Percentiles rank a stretch among this genome's conserved stretches.
Conservation (phyloP, 176 grass and related monocot genomes). For the Coix lacrymajobi region DNA sequence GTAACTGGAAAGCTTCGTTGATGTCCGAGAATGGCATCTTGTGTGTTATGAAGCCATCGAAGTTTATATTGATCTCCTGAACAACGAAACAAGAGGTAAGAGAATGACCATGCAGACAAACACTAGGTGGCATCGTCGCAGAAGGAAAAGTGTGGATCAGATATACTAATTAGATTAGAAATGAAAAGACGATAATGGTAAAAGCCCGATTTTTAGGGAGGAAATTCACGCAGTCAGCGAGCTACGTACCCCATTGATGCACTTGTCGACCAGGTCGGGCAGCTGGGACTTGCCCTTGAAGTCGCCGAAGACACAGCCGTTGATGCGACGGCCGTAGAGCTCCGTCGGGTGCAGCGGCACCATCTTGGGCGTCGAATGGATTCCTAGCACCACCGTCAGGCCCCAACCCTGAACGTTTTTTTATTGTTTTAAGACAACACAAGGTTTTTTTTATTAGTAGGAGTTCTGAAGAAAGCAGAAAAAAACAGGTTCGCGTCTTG, state of each 20-base stretch:
- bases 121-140: too few species aligned
- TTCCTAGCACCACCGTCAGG: conserved; percentile 64
- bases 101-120: not conserved
- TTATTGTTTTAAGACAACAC: not conserved
- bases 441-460: not conserved
- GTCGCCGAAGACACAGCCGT: conserved; percentile 59
- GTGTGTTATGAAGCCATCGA: conserved; percentile 80
- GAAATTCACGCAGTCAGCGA: not conserved
- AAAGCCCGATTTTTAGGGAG: too few species aligned
- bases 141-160: too few species aligned
- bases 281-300: conserved; percentile 90
- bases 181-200: too few species aligned
- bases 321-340: conserved; percentile 67
- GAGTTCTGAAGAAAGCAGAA: not conserved
- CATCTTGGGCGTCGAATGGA: conserved; percentile 64
- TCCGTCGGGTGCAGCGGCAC: conserved; percentile 93
- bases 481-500: not conserved
- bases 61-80: conserved; percentile 72
- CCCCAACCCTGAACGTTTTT: conserved; percentile 64
- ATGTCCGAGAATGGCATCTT: conserved; percentile 81
- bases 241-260: conserved; percentile 34
- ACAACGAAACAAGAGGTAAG: not conserved
- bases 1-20: conserved; percentile 56
- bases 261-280: conserved; percentile 56
- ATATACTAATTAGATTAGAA: too few species aligned